Evolutionary conservation across 1,284 basidiomycete species (phyloP).

Genomic region (Vanrija pseudolonga): DNA sequence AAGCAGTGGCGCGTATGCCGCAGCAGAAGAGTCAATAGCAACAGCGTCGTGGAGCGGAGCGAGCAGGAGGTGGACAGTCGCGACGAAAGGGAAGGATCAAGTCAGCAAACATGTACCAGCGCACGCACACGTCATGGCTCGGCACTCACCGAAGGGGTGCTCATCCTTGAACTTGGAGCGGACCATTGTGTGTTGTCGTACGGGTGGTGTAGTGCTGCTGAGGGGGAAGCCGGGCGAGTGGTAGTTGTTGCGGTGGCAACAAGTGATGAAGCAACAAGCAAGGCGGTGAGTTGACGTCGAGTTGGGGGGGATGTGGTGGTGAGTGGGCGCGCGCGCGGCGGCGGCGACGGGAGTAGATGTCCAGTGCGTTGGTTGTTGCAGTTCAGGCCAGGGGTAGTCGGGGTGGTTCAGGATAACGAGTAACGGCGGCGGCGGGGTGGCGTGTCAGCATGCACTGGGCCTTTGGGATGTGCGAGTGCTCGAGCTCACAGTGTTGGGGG

Average conservation of each 20-base stretch:
- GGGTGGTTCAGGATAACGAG: too few species aligned
- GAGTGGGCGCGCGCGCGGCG: too few species aligned
- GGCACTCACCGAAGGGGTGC: constrained; percentile 85
- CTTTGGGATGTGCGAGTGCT: too few species aligned
- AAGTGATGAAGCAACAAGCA: not conserved
- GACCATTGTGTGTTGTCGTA: constrained; percentile 55
- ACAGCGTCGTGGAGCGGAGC: not conserved
- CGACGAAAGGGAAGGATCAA: too few species aligned
- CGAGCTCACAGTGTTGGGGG: too few species aligned
- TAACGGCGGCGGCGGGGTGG: too few species aligned
- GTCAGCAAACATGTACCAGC: not conserved
- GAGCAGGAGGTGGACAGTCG: constrained; percentile 1
- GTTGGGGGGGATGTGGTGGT: not conserved
- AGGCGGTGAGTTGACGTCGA: not conserved
- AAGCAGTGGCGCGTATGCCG: not conserved
- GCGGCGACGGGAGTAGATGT: too few species aligned
- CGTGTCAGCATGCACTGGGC: too few species aligned
- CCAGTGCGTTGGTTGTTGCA: too few species aligned
- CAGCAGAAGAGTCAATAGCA: not conserved
- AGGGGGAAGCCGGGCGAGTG: not conserved
- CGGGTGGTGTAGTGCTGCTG: not conserved
- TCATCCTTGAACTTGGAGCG: constrained; percentile 99
- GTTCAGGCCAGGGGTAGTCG: too few species aligned
- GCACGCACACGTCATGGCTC: constrained; percentile 6
- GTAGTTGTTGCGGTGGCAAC: not conserved